Evolutionary conservation across 2,329 filamentous ascomycete species (phyloP).

Genomic region (Aspergillus latus): DNA sequence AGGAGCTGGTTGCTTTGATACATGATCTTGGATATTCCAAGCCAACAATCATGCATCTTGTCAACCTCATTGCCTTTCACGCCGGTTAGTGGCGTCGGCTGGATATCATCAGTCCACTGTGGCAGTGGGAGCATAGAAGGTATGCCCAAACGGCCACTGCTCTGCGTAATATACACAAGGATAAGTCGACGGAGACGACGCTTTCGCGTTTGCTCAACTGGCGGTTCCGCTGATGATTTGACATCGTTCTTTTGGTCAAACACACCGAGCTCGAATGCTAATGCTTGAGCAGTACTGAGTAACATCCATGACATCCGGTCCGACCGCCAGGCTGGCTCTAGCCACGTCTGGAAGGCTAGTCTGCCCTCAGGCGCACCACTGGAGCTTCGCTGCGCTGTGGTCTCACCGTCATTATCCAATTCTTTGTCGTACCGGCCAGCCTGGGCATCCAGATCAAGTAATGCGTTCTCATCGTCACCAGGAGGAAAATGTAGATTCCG

Average conservation of each 20-base stretch:
- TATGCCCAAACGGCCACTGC: slow-evolving; percentile 90
- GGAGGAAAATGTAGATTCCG: slow-evolving; percentile 89
- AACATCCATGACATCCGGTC: slow-evolving; percentile 99
- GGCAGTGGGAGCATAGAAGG: slow-evolving; percentile 81
- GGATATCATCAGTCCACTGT: slow-evolving; percentile 43
- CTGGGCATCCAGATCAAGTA: slow-evolving; percentile 70
- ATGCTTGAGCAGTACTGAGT: slow-evolving; percentile 81
- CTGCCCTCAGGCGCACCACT: slow-evolving; percentile 71
- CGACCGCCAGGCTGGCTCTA: slow-evolving; percentile 91
- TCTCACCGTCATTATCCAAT: slow-evolving; percentile 41
- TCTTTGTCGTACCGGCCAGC: slow-evolving; percentile 52
- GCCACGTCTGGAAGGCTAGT: slow-evolving; percentile 83
- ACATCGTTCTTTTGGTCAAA: slow-evolving; percentile 85
- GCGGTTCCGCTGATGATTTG: slow-evolving; percentile 54
- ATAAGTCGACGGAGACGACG: slow-evolving; percentile 83
- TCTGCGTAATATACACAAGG: slow-evolving; percentile 86
- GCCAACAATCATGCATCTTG: slow-evolving; percentile 77
- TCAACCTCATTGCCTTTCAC: slow-evolving; percentile 49
- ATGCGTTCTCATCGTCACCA: slow-evolving; percentile 63
- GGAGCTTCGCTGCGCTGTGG: slow-evolving; percentile 46
- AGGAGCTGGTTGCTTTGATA: slow-evolving; percentile 84
- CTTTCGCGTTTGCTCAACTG: slow-evolving; percentile 68
- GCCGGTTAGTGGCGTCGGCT: slow-evolving; percentile 31
- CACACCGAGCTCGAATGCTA: slow-evolving; percentile 91
- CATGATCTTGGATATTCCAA: slow-evolving; percentile 89